Base-by-base conservation (phyloP, 164 flowering plant genomes). In the Vitis amurensis region DNA sequence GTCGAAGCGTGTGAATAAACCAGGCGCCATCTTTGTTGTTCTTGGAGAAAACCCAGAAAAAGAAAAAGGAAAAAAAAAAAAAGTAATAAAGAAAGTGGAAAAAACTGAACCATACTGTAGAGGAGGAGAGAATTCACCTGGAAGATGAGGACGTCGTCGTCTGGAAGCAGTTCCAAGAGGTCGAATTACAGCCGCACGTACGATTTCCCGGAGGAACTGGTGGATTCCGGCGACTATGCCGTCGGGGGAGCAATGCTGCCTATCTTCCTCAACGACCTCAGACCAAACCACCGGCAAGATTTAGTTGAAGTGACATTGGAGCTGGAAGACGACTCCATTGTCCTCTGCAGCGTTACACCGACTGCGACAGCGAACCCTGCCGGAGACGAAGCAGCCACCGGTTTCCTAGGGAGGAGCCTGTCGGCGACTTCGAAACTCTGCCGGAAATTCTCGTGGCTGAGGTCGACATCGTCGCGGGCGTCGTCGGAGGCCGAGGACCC, bases 171-270 rank as follows among this genome's bases (percentile, higher is more conserved):
- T 70, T 69, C 89, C 47, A 78, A 66, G 71, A 61, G 59, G 11
- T 79, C 86, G 23, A 72, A 49, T 50, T 76, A 76, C 76, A 71
- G 84, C 66, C 75, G 81, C n/a, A 53, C 64, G 14, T 80, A 74
- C 31, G 84, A 80, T 27, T 52, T 72, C 6, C 74, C 72, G 37
- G 85, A 79, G 0, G 79, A 78, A 55, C 8, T 10, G 27, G 27
- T 23, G 44, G 44, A 76, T 50, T 51, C 78, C 63, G 70, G 71
- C 27, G 80, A 75, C 6, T 73, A 72, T 30, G 84, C 83, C 15
- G 79, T 79, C 15, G 94, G 92, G 9, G 92, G 96, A 3, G 91
- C 91, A 86, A 94, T 92, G 97, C 78, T 94, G 73, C 97, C 97
- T 12, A 50, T 84, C 9, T 94, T 91, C 72, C 89, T 92, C 74